These are phyloP conservation scores for Yamadazyma kitorensis DNA, from an alignment of 805 yeast species.

Conservation along the genomic window DNA sequence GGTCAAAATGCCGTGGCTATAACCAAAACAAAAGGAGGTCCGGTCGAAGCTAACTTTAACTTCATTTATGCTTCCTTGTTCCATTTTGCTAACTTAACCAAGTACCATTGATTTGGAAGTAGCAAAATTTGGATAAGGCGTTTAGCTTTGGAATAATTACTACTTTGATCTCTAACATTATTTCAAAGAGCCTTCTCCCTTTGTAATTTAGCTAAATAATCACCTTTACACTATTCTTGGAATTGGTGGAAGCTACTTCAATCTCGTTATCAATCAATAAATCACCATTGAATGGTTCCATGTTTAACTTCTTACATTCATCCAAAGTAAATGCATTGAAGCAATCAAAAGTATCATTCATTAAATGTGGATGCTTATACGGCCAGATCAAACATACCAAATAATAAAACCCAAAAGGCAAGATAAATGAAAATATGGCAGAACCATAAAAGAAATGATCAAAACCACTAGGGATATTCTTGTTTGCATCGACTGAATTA, in stretches of 20 bases:
- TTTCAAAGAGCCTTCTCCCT: background rate
- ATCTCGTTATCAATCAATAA: background rate
- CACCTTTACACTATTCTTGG: background rate
- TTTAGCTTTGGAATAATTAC: too few species aligned
- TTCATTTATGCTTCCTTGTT: too few species aligned
- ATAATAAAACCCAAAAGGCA: constrained; percentile 33
- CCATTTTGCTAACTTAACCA: too few species aligned
- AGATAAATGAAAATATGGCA: constrained; percentile 17
- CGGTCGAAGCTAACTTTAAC: too few species aligned
- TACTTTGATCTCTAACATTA: too few species aligned
- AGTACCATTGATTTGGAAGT: too few species aligned
- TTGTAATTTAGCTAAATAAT: too few species aligned
- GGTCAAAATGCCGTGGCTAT: too few species aligned
- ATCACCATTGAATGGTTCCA: constrained; percentile 5
- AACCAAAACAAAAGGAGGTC: too few species aligned
- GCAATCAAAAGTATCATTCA: constrained; percentile 38
- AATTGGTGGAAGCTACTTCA: background rate
- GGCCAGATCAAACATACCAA: constrained; percentile 14
- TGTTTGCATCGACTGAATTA: constrained; percentile 20
- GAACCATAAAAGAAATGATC: constrained; percentile 16
- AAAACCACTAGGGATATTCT: constrained; percentile 9
- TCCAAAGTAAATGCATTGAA: constrained; percentile 36
- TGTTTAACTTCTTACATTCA: constrained; percentile 26
- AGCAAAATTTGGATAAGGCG: too few species aligned
- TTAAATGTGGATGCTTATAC: constrained; percentile 22